These are phyloP conservation scores for Suhomyces faveliae DNA, from an alignment of 805 yeast species.

Conservation along the genomic window DNA sequence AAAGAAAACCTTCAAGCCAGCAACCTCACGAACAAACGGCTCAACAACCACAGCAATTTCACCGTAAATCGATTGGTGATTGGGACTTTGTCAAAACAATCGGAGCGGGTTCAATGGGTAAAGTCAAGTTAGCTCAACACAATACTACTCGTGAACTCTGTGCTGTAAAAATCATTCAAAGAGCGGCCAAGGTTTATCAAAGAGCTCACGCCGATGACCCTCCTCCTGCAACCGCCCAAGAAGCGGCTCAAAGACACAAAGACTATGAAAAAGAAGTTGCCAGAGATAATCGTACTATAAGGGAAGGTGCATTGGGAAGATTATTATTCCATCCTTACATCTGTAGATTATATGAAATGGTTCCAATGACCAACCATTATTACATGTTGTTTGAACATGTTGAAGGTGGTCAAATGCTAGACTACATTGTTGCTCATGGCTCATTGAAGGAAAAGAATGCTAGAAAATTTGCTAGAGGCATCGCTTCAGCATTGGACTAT, in stretches of 20 bases:
- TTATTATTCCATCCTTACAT: slow-evolving; percentile 89
- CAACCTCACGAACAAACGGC: slow-evolving; percentile 1
- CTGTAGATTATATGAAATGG: slow-evolving; percentile 88
- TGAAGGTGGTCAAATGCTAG: slow-evolving; percentile 96
- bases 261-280: slow-evolving; percentile 81
- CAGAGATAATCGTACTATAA: slow-evolving; percentile 84
- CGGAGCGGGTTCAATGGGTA: slow-evolving; percentile 99
- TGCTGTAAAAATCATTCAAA: slow-evolving; percentile 89
- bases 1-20: slow-evolving; percentile 2
- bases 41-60: slow-evolving; percentile 49
- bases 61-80: slow-evolving; percentile 88
- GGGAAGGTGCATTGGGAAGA: slow-evolving; percentile 94
- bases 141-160: slow-evolving; percentile 77
- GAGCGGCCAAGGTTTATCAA: slow-evolving; percentile 77
- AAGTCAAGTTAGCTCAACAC: slow-evolving; percentile 91
- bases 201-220: slow-evolving; percentile 69
- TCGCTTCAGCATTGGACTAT: slow-evolving; percentile 90
- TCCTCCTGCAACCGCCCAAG: slow-evolving; percentile 59
- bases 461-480: slow-evolving; percentile 89
- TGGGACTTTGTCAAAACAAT: slow-evolving; percentile 95
- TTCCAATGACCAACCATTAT: slow-evolving; percentile 94
- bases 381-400: slow-evolving; percentile 96
- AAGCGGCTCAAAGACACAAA: slow-evolving; percentile 58
- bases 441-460: slow-evolving; percentile 92
- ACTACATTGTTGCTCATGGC: slow-evolving; percentile 95